phyloP scores from a whole-genome alignment of 1,284 basidiomycete species.

The Microbotryomycetes sp. region DNA sequence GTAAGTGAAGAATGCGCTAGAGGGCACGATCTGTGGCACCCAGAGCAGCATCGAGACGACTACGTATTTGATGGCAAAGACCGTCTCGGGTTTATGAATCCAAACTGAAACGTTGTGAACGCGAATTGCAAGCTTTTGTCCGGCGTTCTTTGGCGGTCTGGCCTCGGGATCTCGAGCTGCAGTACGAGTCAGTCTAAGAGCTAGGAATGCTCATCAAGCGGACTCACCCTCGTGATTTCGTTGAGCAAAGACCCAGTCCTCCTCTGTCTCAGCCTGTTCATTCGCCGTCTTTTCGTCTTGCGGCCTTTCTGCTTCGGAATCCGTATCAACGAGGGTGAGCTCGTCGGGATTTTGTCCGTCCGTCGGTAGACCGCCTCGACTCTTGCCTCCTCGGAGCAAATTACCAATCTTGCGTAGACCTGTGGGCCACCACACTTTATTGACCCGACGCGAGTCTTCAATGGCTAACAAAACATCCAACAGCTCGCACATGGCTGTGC shows the following conservation, averaged over 20 bases:
- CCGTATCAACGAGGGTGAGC: conserved; percentile 12
- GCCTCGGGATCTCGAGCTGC: conserved; percentile 50
- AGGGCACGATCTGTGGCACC: conserved; percentile 49
- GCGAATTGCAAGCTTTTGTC: conserved; percentile 44
- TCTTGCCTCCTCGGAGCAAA: conserved; percentile 32
- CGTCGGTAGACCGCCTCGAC: conserved; percentile 30
- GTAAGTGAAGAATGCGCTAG: conserved; percentile 46
- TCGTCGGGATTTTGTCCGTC: conserved; percentile 32
- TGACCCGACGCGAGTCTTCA: conserved; percentile 42
- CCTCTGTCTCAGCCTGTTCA: not conserved
- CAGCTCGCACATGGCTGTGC: conserved; percentile 47
- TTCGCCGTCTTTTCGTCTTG: conserved; percentile 21
- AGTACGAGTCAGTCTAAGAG: not conserved
- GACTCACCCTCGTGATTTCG: not conserved
- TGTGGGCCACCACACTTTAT: conserved; percentile 51
- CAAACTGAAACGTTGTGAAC: conserved; percentile 45
- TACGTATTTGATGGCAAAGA: conserved; percentile 54
- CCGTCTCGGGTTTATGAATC: conserved; percentile 46
- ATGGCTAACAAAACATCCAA: conserved; percentile 46
- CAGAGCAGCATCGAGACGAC: conserved; percentile 53
- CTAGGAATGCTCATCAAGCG: too few relatives aligned
- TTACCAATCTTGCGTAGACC: conserved; percentile 46
- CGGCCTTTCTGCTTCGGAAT: conserved; percentile 20
- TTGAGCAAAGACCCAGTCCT: not conserved
- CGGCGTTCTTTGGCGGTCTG: conserved; percentile 45